phyloP scores from a whole-genome alignment of 352 stramenopile species.

The Globisporangium megalacanthum region DNA sequence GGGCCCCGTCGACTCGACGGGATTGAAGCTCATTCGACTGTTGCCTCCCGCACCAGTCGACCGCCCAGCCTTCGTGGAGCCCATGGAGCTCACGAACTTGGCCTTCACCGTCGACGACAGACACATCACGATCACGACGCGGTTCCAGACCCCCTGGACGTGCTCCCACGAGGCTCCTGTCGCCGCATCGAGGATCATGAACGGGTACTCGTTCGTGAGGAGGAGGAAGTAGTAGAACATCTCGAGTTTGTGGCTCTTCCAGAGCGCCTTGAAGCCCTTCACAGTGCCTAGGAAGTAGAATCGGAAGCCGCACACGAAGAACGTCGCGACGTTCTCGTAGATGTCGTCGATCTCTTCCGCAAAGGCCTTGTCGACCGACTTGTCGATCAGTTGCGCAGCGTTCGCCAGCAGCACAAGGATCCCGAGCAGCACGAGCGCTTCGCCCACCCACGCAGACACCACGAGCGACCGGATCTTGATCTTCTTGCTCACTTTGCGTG shows the following conservation, averaged over 20 bases:
- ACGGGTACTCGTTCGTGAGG: slow-evolving; percentile 37
- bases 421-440: slow-evolving; percentile 14
- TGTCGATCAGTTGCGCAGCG: background rate
- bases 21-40: background rate
- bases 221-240: slow-evolving; percentile 24
- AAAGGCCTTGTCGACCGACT: background rate
- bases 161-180: slow-evolving; percentile 7
- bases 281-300: slow-evolving; percentile 26
- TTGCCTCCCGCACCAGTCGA: background rate
- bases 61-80: background rate
- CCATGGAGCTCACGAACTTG: background rate
- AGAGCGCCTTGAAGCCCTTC: slow-evolving; percentile 4
- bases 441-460: slow-evolving; percentile 1
- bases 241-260: slow-evolving; percentile 16
- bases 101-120: background rate
- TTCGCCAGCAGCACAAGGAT: background rate
- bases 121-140: background rate
- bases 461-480: slow-evolving; percentile 19
- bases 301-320: slow-evolving; percentile 27
- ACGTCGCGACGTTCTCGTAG: slow-evolving; percentile 17
- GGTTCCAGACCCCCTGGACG: background rate
- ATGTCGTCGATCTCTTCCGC: slow-evolving; percentile 6
- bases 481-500: slow-evolving; percentile 23
- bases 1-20: no score
- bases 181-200: slow-evolving; percentile 9